Base-by-base conservation (phyloP, 768 basidiomycete species). In the Lentinus brumalis region DNA sequence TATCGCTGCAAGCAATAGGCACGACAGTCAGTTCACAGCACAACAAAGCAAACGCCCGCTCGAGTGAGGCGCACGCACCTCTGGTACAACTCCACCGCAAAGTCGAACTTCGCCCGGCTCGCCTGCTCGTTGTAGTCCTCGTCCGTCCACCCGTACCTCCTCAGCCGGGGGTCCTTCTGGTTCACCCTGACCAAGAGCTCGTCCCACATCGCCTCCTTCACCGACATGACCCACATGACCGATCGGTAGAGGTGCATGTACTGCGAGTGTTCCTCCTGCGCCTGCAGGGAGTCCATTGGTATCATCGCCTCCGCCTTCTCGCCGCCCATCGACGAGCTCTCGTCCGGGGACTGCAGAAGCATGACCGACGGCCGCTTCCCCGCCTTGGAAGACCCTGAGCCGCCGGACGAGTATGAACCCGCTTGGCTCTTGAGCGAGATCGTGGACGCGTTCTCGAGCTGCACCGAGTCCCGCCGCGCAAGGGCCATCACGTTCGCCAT, bases 171-270 rank as follows among this genome's bases (percentile, higher is more conserved):
- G 47, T 56, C 60, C 16, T 61, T 59, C 39, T 47, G 41, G 26
- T 44, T 56, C n/a, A 70, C 59, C n/a, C 54, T 54, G 21, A 56
- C 67, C 38, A 32, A 15, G 31, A 72, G 66, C 65, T 70, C 69
- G 53, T 72, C 71, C 70, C 69, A 72, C 71, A 72, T 72, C 49
- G 69, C 69, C 64, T 72, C 71, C 67, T 66, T 68, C 32, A 57
- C 50, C 42, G 62, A 66, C 18, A 69, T 45, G 42, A 72, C 71
- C 45, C 61, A 44, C 31, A 57, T 59, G 30, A 68, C 66, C 41
- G 68, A 63, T 31, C 71, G 68, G 59, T 65, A 64, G 39, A 72
- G 67, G 40, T 67, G 66, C 67, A 70, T 67, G 64, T 62, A 67
- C 54, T 68, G 57, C 44, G 64, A 54, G 50, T 67, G 65, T 54